Conservation (phyloP, 192 early-diverging fungal species). For the Podila epicladia region DNA sequence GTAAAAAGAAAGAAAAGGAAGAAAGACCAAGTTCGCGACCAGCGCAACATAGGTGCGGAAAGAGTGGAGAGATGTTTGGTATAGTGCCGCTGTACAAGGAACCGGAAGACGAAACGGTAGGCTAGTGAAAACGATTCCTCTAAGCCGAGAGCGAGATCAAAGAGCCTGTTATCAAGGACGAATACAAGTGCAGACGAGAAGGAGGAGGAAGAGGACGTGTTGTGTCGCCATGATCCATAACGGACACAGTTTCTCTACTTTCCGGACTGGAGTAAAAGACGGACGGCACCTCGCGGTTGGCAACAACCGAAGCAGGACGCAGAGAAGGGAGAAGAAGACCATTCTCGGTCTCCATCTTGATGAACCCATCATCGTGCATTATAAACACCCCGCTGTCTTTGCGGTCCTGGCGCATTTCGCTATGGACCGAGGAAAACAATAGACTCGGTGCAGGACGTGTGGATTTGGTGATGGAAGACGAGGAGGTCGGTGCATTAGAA, state of each 20-base stretch:
- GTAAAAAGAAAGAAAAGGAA: too few species aligned
- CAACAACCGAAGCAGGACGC: not conserved
- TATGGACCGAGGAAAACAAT: not conserved
- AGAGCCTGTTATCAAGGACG: not conserved
- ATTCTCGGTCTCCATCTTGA: not conserved
- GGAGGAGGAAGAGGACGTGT: not conserved
- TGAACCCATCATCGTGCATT: not conserved
- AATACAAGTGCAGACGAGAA: not conserved
- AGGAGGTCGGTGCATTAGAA: not conserved
- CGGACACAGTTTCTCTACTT: not conserved
- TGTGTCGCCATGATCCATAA: not conserved
- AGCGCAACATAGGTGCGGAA: too few species aligned
- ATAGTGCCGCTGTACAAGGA: too few species aligned
- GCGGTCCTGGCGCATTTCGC: constrained; percentile 3
- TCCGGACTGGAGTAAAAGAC: too few species aligned
- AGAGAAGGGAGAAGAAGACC: not conserved
- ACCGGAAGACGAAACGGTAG: too few species aligned
- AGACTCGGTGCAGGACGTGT: not conserved
- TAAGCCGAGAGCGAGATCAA: not conserved
- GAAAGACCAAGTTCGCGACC: too few species aligned
- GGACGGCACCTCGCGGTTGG: too few species aligned
- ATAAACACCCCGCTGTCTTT: not conserved
- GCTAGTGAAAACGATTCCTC: too few species aligned
- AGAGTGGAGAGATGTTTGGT: too few species aligned
- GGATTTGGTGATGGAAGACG: not conserved